Conservation (phyloP, 2,329 filamentous ascomycete species). For the Seiridium cupressi region DNA sequence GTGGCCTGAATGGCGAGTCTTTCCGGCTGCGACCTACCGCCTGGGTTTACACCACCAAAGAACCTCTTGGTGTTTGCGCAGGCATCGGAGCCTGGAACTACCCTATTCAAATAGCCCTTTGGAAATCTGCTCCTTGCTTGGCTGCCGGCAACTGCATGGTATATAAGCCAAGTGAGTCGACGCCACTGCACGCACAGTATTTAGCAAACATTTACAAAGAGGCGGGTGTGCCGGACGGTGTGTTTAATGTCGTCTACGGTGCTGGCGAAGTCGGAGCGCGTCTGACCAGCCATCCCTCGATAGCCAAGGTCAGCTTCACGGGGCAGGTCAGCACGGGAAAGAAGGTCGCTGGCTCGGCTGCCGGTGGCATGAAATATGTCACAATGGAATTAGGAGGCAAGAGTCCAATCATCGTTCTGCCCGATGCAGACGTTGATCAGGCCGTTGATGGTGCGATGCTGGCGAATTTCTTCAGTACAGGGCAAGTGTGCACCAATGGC, state of each 20-base stretch:
- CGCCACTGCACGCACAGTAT: constrained; percentile 75
- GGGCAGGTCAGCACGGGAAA: constrained; percentile 81
- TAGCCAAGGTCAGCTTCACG: constrained; percentile 88
- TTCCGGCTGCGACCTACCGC: constrained; percentile 72
- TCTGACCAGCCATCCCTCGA: constrained; percentile 67
- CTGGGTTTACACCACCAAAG: constrained; percentile 81
- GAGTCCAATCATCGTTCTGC: constrained; percentile 75
- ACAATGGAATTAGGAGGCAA: constrained; percentile 93
- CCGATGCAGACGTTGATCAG: constrained; percentile 73
- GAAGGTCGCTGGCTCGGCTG: constrained; percentile 76
- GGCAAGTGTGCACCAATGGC: constrained; percentile 91
- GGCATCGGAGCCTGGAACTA: constrained; percentile 94
- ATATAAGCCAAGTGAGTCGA: constrained; percentile 87
- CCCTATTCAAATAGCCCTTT: constrained; percentile 84
- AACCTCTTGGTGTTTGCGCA: constrained; percentile 78
- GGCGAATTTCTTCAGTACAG: constrained; percentile 89
- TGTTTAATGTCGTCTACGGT: constrained; percentile 86
- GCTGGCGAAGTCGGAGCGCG: constrained; percentile 75
- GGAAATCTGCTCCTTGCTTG: constrained; percentile 84
- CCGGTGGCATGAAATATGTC: constrained; percentile 81
- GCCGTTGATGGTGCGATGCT: constrained; percentile 92
- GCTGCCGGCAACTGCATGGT: constrained; percentile 88
- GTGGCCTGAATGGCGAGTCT: constrained; percentile 78
- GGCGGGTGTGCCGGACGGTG: constrained; percentile 76
- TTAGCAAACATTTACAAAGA: constrained; percentile 76